These are phyloP conservation scores for Albatrellus sp. DNA, from an alignment of 1,284 basidiomycete species.

Conservation along the genomic window DNA sequence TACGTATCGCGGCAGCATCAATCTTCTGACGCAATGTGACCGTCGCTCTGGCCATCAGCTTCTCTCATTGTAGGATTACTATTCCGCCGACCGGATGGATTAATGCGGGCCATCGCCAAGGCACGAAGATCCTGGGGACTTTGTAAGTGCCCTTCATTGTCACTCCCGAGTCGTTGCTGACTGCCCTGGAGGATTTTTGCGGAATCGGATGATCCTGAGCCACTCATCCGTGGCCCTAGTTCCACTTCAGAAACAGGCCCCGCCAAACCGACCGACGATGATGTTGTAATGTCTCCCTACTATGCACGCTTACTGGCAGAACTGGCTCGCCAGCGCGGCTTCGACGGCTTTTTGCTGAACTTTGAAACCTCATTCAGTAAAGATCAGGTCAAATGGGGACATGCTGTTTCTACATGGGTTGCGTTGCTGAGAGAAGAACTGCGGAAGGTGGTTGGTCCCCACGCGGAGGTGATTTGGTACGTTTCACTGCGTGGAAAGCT, in stretches of 20 bases:
- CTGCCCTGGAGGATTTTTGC: conserved; percentile 64
- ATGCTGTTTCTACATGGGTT: conserved; percentile 61
- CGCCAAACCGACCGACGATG: conserved; percentile 19
- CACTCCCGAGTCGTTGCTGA: no score
- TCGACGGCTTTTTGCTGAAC: conserved; percentile 78
- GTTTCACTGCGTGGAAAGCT: no score
- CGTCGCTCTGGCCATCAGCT: conserved; percentile 37
- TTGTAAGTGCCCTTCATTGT: conserved; percentile 32
- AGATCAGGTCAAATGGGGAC: no score
- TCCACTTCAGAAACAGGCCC: conserved; percentile 34
- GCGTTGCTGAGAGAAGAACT: conserved; percentile 50
- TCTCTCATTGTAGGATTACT: conserved; percentile 71
- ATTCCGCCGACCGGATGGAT: conserved; percentile 72
- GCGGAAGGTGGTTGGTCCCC: conserved; percentile 39
- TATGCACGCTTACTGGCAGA: conserved; percentile 62
- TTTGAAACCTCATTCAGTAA: conserved; percentile 46
- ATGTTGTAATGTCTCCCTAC: conserved; percentile 45
- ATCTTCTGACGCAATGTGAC: no score
- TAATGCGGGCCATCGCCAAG: conserved; percentile 61
- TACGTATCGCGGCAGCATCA: conserved; percentile 21
- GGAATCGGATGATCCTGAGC: conserved; percentile 41
- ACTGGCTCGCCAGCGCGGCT: conserved; percentile 60
- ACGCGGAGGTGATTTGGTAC: conserved; percentile 65
- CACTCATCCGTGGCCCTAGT: conserved; percentile 49
- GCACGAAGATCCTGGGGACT: conserved; percentile 65